Evolutionary conservation across 1,139 yeast species (phyloP).

Genomic region (Arxiozyma slooffiae): DNA sequence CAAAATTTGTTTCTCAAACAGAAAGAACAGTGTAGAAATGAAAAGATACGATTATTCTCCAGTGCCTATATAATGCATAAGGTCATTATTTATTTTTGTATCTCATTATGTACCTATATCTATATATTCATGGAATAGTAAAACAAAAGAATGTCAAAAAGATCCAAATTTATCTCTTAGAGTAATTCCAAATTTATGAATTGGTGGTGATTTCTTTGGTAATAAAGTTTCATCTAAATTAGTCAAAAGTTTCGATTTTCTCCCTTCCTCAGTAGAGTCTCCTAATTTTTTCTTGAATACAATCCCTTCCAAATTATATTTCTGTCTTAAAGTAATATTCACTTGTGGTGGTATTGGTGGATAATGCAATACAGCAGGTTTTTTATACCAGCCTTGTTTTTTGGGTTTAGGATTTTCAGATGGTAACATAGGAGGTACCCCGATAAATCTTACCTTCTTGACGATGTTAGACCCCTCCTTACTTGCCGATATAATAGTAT

Average conservation of each 20-base stretch:
- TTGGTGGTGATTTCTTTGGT: conserved; percentile 12
- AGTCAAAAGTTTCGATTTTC: conserved; percentile 8
- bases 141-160: neutral
- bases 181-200: conserved; percentile 9
- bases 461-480: neutral
- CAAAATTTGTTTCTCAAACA: neutral
- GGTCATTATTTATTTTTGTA: neutral
- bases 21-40: too few species aligned
- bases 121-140: neutral
- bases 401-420: conserved; percentile 28
- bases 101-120: neutral
- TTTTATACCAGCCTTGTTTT: conserved; percentile 31
- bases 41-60: neutral
- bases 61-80: neutral
- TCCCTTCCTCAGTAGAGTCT: conserved; percentile 8
- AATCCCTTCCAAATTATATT: conserved; percentile 27
- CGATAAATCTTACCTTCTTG: conserved; percentile 29
- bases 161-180: conserved; percentile 1
- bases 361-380: conserved; percentile 30
- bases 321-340: conserved; percentile 14
- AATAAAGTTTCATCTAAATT: conserved; percentile 11
- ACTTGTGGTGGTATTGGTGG: conserved; percentile 29
- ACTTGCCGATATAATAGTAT: neutral
- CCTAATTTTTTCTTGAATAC: conserved; percentile 27
- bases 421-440: conserved; percentile 29